Percentiles rank a stretch among this genome's conserved stretches.
phyloP scores from a whole-genome alignment of 441 rosid species.

The Raphanus hybrid region DNA sequence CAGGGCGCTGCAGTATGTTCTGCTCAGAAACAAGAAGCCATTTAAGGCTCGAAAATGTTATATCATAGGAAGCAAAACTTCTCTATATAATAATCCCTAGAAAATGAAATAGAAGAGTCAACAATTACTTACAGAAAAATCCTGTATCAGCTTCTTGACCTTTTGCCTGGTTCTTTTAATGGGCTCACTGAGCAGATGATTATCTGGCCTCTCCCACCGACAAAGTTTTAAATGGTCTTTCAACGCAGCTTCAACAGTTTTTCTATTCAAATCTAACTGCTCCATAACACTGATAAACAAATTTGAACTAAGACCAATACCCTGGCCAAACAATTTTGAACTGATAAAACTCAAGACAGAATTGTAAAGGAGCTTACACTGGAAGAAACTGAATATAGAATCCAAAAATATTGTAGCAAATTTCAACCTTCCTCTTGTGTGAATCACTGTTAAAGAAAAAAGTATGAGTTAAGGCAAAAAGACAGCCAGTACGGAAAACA shows the following conservation, averaged over 20 bases:
- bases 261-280: slow-evolving; percentile 62
- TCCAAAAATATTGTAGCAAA: slow-evolving; percentile 88
- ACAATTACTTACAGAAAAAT: slow-evolving; percentile 69
- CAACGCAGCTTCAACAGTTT: slow-evolving; percentile 62
- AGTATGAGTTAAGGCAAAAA: slow-evolving; percentile 19
- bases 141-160: slow-evolving; percentile 77
- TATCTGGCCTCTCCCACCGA: slow-evolving; percentile 83
- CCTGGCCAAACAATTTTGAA: slow-evolving; percentile 26
- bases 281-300: slow-evolving; percentile 68
- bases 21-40: slow-evolving; percentile 44
- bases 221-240: slow-evolving; percentile 74
- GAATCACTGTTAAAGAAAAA: slow-evolving; percentile 52
- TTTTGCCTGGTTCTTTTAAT: slow-evolving; percentile 77
- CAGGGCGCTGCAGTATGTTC: slow-evolving; percentile 81
- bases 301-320: slow-evolving; percentile 33
- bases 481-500: slow-evolving; percentile 20
- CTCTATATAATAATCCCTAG: neutral
- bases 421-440: slow-evolving; percentile 64
- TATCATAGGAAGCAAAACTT: neutral
- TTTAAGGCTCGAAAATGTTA: slow-evolving; percentile 12
- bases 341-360: slow-evolving; percentile 14
- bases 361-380: slow-evolving; percentile 53
- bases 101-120: slow-evolving; percentile 25
- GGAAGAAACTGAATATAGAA: slow-evolving; percentile 91
- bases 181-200: slow-evolving; percentile 58